Evolutionary conservation across 2,329 filamentous ascomycete species (phyloP), one percentile per base, ranked within the genome.

Genomic region (Boeremia lycopersici): DNA sequence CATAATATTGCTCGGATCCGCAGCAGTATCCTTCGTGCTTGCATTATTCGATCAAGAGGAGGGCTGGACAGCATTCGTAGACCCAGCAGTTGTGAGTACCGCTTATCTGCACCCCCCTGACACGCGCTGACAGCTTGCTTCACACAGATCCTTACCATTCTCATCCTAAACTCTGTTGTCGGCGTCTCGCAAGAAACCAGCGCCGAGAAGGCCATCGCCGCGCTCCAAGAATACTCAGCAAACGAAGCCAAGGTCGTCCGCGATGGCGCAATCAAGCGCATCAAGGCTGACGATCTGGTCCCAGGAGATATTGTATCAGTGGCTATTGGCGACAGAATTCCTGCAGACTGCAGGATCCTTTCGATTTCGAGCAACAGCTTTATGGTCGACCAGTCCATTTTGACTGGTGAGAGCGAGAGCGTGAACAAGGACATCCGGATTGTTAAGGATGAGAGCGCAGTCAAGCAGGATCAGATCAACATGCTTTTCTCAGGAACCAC

Each of bases 401-500:
- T 99, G 70, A 99, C 95, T 0, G 95, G 95, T 69, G 95, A 99
- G 80, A 97, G 93, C 74, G 93, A 98, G 79, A 98, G 93, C 74
- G 93, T 99, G 46, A 85, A 88, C 73, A 99, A 99, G 79, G 90
- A 93, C 67, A 84, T 83, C 44, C 74, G 74, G 3, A 81, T 83
- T 6, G 81, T 98, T 62, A 81, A 84, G 64, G 95, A 98, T 72
- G 79, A 84, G 40, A 88, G 89, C 77, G 93, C 93, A 39, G 96
- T 99, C 64, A 91, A 96, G 79, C 95, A 99, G 79, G 95, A 99
- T 74, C 95, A 98, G 80, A 80, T 89, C 79, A 99, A 99, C 77
- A 97, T 96, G 85, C 84, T 99, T 57, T 99, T 99, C 79, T 99
- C 96, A 1, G 96, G 96, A 68, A 99, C 96, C 6, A 98, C 95